These are phyloP conservation scores for Chrysochromulina tobinii DNA, from an alignment of 78 protist genomes.

Conservation along the genomic window DNA sequence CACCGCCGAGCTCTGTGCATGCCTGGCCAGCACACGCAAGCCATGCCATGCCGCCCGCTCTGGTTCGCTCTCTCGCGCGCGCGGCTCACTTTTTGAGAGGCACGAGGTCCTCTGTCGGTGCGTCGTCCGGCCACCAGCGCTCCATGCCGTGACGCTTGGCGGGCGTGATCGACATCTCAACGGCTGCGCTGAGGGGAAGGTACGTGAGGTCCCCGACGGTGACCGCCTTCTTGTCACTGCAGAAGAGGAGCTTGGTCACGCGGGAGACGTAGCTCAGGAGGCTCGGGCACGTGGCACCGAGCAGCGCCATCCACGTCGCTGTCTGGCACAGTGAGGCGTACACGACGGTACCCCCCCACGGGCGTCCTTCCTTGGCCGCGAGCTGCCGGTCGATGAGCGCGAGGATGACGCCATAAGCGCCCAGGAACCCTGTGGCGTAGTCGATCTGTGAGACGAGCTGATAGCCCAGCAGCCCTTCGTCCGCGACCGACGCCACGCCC, in stretches of 20 bases:
- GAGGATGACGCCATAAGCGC: neutral
- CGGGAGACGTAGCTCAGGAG: neutral
- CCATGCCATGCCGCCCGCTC: no score
- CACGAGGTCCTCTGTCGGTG: no score
- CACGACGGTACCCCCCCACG: neutral
- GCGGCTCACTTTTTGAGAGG: no score
- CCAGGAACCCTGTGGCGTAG: neutral
- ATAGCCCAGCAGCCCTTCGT: neutral
- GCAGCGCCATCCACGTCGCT: neutral
- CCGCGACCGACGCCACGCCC: neutral
- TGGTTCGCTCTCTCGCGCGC: no score
- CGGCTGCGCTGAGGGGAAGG: neutral
- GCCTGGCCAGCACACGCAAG: no score
- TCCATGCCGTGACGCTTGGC: neutral
- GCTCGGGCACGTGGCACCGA: neutral
- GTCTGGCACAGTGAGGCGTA: neutral
- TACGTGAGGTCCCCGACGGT: neutral
- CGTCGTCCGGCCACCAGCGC: neutral
- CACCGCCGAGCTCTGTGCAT: no score
- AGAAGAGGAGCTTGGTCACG: neutral
- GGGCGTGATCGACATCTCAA: neutral
- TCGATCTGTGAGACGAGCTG: conserved; percentile 12
- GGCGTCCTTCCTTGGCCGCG: neutral
- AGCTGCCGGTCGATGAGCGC: neutral
- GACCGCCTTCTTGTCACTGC: neutral